phyloP scores from a whole-genome alignment of 1,284 basidiomycete genomes.

The Trametes hirsuta region DNA sequence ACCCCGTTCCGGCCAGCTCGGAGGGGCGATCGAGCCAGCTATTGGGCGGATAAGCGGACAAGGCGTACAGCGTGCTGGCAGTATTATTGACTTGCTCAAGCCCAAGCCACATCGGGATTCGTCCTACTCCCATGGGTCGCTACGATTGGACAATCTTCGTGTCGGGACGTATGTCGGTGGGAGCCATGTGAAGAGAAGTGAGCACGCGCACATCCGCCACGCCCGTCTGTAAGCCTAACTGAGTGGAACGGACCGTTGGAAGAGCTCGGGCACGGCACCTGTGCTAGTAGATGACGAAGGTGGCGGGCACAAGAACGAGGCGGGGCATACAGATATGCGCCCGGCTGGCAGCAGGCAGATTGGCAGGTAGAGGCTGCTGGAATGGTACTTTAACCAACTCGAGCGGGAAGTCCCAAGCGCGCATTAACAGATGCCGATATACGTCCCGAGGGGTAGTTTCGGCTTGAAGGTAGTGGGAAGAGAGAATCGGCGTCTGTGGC shows the following conservation, averaged over 20 bases:
- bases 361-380: constrained; percentile 1
- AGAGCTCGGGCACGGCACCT: not conserved
- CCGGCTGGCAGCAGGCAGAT: not conserved
- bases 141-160: not conserved
- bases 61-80: no score
- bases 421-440: no score
- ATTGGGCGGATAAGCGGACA: no score
- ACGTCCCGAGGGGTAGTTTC: no score
- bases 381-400: not conserved
- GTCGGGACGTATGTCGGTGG: not conserved
- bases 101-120: no score
- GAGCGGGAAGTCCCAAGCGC: no score
- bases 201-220: not conserved
- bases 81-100: no score
- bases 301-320: not conserved
- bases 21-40: not conserved
- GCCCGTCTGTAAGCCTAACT: constrained; percentile 1
- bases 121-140: no score
- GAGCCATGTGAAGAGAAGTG: not conserved
- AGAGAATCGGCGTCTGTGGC: no score
- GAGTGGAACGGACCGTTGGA: not conserved
- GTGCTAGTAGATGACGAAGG: constrained; percentile 3
- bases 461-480: no score
- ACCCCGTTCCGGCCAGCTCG: not conserved
- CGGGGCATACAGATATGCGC: not conserved